Evolutionary conservation across 2,329 filamentous ascomycete species (phyloP), one percentile per base, ranked within the genome.

Genomic region (Apiospora arundinis): DNA sequence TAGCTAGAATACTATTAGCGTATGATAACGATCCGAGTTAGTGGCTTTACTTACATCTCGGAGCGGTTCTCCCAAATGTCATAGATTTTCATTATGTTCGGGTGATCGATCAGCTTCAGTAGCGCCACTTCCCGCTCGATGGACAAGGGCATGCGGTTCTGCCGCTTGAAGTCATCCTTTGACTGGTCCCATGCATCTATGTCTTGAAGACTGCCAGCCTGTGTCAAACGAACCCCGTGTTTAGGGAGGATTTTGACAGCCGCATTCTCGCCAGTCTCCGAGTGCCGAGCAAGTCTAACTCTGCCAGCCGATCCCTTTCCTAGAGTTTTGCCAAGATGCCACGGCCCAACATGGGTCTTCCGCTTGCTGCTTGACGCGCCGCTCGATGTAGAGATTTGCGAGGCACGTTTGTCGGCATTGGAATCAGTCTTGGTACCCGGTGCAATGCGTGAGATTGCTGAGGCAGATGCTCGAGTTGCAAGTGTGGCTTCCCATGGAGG

Each of bases 11-110:
- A 18, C 18, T 2, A 73, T 82, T 73, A 82, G 77, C 16, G 48
- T 12, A 69, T 63, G 21, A 56, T 60, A 40, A 16, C 18, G 18
- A 3, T 25, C n/a, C 52, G 40, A 9, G 65, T 14, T 12, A 12
- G 44, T 32, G 18, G 72, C 52, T 7, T 25, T 25, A 83, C 93
- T 85, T 86, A 98, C 93, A 99, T 92, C 82, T 99, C 95, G 71
- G 94, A 93, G 28, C 93, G 89, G 79, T 98, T 98, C 83, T 99
- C 96, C 95, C 95, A 99, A 42, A 99, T 95, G 82, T 99, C 96
- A 80, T 95, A 96, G 12, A 99, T 85, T 75, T 93, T 94, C 81
- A 98, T 95, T 77, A 98, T 95, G 80, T 98, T 96, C 7, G 92
- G 93, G 82, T 99, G 96, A 78, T 97, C 92, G 73, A 98, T 93